Base-by-base conservation (phyloP, 2,329 filamentous ascomycete genomes). In the Zalaria obscura region DNA sequence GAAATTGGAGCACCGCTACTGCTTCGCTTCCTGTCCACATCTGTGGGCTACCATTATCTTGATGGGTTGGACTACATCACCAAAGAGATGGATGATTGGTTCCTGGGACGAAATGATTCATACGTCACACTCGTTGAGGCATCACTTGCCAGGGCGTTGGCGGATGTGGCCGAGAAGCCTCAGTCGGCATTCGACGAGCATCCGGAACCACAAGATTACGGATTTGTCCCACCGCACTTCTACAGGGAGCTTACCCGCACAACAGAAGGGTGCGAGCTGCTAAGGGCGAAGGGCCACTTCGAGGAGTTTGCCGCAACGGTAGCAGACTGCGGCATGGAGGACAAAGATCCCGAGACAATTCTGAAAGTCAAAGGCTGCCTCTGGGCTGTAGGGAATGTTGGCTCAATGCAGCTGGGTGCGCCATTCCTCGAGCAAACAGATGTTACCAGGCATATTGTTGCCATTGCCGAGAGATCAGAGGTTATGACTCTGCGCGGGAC, bases 31-130 rank as follows among this genome's bases (percentile, higher is more conserved):
- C 62, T 98, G 41, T 95, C 88, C 0, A 96, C 89, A 0, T 95
- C 88, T 2, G 89, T 95, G 43, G 91, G 91, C 39, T 98, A 98
- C 56, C 88, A 96, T 60, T 98, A 98, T 60, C 72, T 98, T 4
- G 87, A 96, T 56, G 91, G 88, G 0, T 69, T 98, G 35, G 93
- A 98, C 64, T 98, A 98, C 58, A 98, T 98, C 60, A 95, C 88
- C 47, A 91, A 93, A 57, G 93, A 98, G 60, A 98, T 98, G 91
- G 91, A 98, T 52, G 93, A 98, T 63, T 98, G 91, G 91, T 98
- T 96, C 56, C 70, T 98, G 11, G 91, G 91, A 9, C 79, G 91
- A 36, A 98, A 98, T 56, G 89, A 98, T 58, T 81, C 79, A n/a
- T 98, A 98, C 51, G 91, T 98, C 39, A 75, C 78, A 32, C 75